These are phyloP conservation scores for Fraxinus nigra DNA, from an alignment of 305 asterid genomes.

Conservation along the genomic window DNA sequence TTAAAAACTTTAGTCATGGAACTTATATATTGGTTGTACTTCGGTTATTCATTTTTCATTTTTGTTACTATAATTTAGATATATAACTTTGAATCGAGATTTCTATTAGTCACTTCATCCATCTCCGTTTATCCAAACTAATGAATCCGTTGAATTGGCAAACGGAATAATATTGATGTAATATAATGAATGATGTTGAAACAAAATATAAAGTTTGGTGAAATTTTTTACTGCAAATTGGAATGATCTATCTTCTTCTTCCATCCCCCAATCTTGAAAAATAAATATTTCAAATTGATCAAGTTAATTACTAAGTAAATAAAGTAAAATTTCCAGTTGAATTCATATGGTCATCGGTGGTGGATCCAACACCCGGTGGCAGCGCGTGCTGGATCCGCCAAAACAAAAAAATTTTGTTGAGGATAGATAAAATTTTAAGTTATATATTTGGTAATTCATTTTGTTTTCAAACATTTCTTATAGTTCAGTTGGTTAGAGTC, in stretches of 20 bases:
- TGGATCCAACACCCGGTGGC: no score
- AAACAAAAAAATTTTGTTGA: no score
- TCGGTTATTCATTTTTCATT: background rate
- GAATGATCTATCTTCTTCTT: background rate
- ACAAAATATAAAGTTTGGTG: background rate
- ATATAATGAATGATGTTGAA: no score
- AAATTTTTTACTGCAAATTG: background rate
- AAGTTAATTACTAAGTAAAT: background rate
- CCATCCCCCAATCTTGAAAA: background rate
- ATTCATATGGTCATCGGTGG: background rate
- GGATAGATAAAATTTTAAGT: no score
- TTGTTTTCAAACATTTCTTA: no score
- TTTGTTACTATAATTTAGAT: no score
- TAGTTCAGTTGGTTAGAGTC: no score
- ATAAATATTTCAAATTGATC: background rate
- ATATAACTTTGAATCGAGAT: background rate
- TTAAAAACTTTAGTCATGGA: no score
- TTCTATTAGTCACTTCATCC: background rate
- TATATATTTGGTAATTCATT: no score
- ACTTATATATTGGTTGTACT: background rate
- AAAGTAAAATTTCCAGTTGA: no score
- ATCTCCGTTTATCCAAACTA: background rate
- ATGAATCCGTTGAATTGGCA: background rate
- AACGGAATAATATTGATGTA: no score
- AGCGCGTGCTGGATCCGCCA: no score